phyloP scores from a whole-genome alignment of 306 rosid genomes.

The Pterocarpus macrocarpus region DNA sequence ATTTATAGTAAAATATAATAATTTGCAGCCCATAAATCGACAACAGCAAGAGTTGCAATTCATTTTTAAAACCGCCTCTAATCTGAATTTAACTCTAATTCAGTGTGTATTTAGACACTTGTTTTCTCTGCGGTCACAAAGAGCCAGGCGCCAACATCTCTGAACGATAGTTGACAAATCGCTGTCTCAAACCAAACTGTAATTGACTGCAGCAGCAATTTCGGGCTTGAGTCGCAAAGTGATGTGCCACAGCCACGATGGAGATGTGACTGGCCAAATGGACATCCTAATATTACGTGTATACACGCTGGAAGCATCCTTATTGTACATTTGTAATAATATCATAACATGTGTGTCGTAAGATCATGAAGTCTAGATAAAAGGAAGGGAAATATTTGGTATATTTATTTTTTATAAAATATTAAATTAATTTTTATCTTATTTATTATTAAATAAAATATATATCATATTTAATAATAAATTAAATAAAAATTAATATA shows the following conservation, averaged over 20 bases:
- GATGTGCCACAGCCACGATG: constrained; percentile 34
- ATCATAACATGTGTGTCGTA: too few species aligned
- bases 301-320: constrained; percentile 45
- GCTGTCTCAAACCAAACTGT: constrained; percentile 33
- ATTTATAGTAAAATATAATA: too few species aligned
- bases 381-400: too few species aligned
- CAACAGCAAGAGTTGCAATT: neutral
- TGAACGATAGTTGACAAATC: constrained; percentile 20
- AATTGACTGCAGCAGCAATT: constrained; percentile 39
- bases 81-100: neutral
- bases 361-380: too few species aligned
- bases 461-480: too few species aligned
- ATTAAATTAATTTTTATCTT: too few species aligned
- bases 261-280: constrained; percentile 25
- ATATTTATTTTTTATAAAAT: too few species aligned
- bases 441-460: too few species aligned
- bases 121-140: neutral
- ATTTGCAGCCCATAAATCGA: neutral
- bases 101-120: neutral
- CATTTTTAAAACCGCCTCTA: too few species aligned
- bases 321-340: constrained; percentile 1
- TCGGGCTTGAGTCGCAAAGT: constrained; percentile 4
- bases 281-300: constrained; percentile 34
- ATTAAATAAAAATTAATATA: too few species aligned
- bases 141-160: neutral